Evolutionary conservation across 2,329 filamentous ascomycete genomes (phyloP), one percentile per base, ranked within the genome.

Genomic region (Pezicula radicicola): DNA sequence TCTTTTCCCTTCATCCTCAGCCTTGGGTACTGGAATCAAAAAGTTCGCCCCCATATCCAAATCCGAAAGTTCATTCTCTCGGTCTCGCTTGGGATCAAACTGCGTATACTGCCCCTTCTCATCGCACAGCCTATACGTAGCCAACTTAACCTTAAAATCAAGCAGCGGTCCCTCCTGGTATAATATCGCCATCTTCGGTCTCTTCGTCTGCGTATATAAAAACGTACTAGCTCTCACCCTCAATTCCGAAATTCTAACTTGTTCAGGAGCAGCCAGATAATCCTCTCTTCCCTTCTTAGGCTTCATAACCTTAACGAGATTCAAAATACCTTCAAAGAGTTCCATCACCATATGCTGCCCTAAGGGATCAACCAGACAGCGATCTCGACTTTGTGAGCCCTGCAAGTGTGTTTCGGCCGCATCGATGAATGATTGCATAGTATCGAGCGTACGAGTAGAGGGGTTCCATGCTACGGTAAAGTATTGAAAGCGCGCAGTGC

Each of bases 401-500:
- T 90, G 77, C 79, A 86, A 81, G 55, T 83, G 78, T 36, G 74
- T 78, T 62, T 85, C 81, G 30, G 78, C 72, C 1, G 71, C 63
- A 55, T 87, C 82, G 39, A 75, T 70, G 39, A 81, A 78, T 1
- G 71, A 62, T 60, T 60, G 73, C 19, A 79, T 66, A 0, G 77
- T 81, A 8, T 80, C 75, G 2, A 87, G 68, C 52, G 74, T 68
- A 18, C 70, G 70, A 4, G 65, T 74, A 66, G 79, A 70, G 0
- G 78, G 64, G 61, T 97, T 85, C 92, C 94, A 99, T 15, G 80
- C 84, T 18, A 96, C 70, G 2, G 91, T 96, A 69, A 97, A 96
- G 72, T 96, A 97, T 63, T 91, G 86, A 61, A 89, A 88, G 50
- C 88, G 84, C 66, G 96, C 88, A 44, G 94, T 99, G 46, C 91